These are phyloP conservation scores for Mytilinidion resinicola DNA, from an alignment of 495 filamentous ascomycete genomes.

Conservation along the genomic window DNA sequence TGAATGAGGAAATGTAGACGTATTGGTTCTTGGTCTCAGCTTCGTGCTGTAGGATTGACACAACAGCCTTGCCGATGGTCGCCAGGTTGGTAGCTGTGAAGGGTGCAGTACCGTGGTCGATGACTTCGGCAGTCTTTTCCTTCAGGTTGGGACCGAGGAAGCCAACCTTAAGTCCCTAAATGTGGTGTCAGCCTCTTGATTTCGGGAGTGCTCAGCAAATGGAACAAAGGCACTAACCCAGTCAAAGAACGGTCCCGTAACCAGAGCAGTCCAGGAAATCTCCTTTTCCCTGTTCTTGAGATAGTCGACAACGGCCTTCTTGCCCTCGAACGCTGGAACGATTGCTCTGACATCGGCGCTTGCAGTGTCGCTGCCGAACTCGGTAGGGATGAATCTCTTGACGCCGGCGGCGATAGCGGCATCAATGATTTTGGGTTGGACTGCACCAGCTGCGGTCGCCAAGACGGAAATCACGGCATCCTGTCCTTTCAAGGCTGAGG, in stretches of 20 bases:
- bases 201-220: not conserved
- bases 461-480: slow-evolving; percentile 44
- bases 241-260: slow-evolving; percentile 48
- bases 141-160: slow-evolving; percentile 44
- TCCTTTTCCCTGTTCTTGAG: slow-evolving; percentile 40
- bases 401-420: slow-evolving; percentile 37
- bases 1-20: slow-evolving; percentile 44
- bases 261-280: slow-evolving; percentile 46
- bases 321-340: slow-evolving; percentile 42
- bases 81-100: slow-evolving; percentile 41
- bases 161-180: slow-evolving; percentile 36
- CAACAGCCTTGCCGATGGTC: slow-evolving; percentile 38
- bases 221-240: slow-evolving; percentile 32
- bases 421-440: slow-evolving; percentile 35
- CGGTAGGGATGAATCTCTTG: slow-evolving; percentile 38
- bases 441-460: slow-evolving; percentile 21
- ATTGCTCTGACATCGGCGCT: slow-evolving; percentile 35
- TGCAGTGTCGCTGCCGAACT: slow-evolving; percentile 38
- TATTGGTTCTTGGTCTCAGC: slow-evolving; percentile 43
- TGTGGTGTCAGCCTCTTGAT: not conserved
- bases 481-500: slow-evolving; percentile 40
- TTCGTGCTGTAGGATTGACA: slow-evolving; percentile 38
- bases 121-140: slow-evolving; percentile 42
- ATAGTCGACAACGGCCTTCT: slow-evolving; percentile 43
- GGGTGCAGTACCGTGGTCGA: slow-evolving; percentile 38